Percentiles rank a stretch among this genome's conserved stretches.
Evolutionary conservation across 768 basidiomycete species (phyloP).

Genomic region (Termitomyces sp.): DNA sequence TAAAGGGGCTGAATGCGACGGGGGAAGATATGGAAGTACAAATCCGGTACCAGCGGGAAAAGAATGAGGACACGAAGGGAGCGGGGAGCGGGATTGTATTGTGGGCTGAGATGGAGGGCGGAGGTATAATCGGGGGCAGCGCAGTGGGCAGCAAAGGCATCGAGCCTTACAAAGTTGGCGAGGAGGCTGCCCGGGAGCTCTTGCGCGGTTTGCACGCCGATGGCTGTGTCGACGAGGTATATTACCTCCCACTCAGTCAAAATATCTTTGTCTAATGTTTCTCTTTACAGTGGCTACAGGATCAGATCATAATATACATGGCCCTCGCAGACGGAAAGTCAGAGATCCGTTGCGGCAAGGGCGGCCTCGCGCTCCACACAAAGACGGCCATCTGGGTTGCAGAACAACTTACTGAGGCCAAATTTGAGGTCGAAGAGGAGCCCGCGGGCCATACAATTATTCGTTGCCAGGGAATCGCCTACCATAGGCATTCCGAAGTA

Average conservation of each 20-base stretch:
- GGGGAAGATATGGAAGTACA: constrained; percentile 26
- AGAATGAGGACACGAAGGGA: constrained; percentile 40
- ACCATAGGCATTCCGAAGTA: neutral
- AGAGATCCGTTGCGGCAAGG: constrained; percentile 43
- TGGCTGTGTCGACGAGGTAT: constrained; percentile 71
- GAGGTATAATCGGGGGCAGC: constrained; percentile 65
- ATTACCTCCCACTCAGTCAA: neutral
- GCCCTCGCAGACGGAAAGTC: constrained; percentile 66
- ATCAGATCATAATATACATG: constrained; percentile 76
- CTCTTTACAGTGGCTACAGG: constrained; percentile 40
- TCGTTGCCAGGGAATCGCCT: constrained; percentile 52
- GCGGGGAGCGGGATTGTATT: constrained; percentile 68
- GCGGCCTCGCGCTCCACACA: constrained; percentile 64
- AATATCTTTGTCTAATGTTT: neutral
- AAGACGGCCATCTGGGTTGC: constrained; percentile 71
- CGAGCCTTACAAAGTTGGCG: constrained; percentile 43
- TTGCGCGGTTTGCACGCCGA: constrained; percentile 51
- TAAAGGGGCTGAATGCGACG: constrained; percentile 12
- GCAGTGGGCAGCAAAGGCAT: constrained; percentile 52
- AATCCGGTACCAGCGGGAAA: constrained; percentile 36
- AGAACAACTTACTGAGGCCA: constrained; percentile 61
- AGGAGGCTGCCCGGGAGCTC: constrained; percentile 55
- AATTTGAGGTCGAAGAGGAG: constrained; percentile 48
- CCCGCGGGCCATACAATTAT: constrained; percentile 36
- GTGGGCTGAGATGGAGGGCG: constrained; percentile 68